Evolutionary conservation across 2,329 filamentous ascomycete genomes (phyloP).

Genomic region (Sordariomycetes sp.): DNA sequence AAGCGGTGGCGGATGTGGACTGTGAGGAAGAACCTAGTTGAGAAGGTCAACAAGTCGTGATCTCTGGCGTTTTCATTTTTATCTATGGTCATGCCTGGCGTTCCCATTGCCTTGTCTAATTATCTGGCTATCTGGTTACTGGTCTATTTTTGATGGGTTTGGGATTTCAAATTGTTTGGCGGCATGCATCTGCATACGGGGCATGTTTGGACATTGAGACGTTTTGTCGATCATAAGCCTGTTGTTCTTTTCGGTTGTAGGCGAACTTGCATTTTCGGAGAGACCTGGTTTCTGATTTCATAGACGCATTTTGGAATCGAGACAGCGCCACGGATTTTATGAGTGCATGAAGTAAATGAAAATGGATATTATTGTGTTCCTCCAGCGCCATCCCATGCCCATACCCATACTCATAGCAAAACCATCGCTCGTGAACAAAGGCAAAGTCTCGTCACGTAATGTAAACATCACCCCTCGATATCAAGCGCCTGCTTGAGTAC

Average conservation of each 20-base stretch:
- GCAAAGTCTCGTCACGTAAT: not conserved
- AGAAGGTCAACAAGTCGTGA: conserved; percentile 35
- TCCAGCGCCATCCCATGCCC: not conserved
- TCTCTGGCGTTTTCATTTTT: not conserved
- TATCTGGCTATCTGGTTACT: not conserved
- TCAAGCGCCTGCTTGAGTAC: conserved; percentile 51
- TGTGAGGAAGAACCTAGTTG: conserved; percentile 72
- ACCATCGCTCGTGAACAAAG: not conserved
- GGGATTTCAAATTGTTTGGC: not conserved
- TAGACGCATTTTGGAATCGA: not conserved
- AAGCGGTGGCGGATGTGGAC: conserved; percentile 94
- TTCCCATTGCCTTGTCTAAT: not conserved
- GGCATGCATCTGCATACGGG: not conserved
- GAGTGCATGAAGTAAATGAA: not conserved
- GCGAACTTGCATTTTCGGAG: not conserved
- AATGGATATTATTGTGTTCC: not conserved
- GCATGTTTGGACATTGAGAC: not conserved
- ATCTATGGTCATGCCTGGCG: not conserved
- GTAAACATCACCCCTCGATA: conserved; percentile 24
- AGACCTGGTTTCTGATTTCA: not conserved
- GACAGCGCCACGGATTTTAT: not conserved
- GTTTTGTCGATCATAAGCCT: not conserved
- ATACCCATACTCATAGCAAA: not conserved
- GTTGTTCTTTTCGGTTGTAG: not conserved
- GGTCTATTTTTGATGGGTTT: not conserved